Percentiles rank a stretch among this genome's conserved stretches.
Conservation (phyloP, 768 basidiomycete genomes). For the Flagelloscypha sp. region DNA sequence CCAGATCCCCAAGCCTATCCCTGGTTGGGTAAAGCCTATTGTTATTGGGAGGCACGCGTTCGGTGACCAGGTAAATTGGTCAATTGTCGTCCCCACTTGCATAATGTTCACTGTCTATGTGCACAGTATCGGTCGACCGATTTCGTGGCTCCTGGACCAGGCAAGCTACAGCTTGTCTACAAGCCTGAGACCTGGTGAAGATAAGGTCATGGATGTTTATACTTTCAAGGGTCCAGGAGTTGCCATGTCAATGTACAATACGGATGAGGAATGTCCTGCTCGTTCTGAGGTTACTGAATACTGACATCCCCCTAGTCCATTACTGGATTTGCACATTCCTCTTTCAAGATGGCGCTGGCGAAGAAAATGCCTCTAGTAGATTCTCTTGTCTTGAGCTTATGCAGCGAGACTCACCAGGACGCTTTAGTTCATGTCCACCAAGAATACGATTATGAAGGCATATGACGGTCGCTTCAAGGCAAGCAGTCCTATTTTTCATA, state of each 20-base stretch:
- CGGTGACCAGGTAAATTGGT: conserved; percentile 71
- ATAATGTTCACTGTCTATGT: conserved; percentile 1
- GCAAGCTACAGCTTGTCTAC: conserved; percentile 89
- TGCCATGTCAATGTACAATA: conserved; percentile 98
- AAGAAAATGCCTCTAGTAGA: conserved; percentile 73
- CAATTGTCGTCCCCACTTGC: background rate
- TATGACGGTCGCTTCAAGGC: conserved; percentile 99
- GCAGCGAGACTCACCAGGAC: background rate
- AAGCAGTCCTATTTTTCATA: too few relatives aligned
- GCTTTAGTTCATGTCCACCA: conserved; percentile 87
- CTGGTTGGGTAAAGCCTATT: conserved; percentile 96
- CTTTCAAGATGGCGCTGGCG: conserved; percentile 89
- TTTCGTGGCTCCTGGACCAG: conserved; percentile 83
- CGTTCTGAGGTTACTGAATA: background rate
- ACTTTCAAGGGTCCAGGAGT: conserved; percentile 92
- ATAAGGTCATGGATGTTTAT: conserved; percentile 73
- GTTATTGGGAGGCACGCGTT: conserved; percentile 95
- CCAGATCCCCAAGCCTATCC: conserved; percentile 86
- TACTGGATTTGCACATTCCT: conserved; percentile 90
- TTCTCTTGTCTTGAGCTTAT: background rate
- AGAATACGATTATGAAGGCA: conserved; percentile 95
- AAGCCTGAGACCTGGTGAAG: conserved; percentile 69
- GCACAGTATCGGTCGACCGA: conserved; percentile 89
- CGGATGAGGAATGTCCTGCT: conserved; percentile 61
- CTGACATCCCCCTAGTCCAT: conserved; percentile 54